Percentiles rank a stretch among this genome's conserved stretches.
Conservation (phyloP, 2,329 filamentous ascomycete species). For the Aspergillus amoenus region DNA sequence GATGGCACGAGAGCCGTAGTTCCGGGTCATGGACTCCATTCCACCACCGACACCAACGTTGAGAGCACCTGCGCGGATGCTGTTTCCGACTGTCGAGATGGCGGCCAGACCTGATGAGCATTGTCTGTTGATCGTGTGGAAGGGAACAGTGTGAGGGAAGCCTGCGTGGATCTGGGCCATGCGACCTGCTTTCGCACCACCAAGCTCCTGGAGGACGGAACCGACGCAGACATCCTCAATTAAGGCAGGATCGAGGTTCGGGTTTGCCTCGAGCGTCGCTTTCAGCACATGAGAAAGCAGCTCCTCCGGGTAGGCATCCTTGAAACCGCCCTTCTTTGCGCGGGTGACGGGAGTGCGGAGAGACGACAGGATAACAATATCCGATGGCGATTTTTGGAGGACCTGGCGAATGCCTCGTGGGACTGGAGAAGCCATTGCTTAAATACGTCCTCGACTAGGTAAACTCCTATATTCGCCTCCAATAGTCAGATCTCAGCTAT, state of each 20-base stretch:
- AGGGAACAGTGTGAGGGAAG: conserved; percentile 67
- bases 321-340: conserved; percentile 77
- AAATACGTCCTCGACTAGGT: not conserved
- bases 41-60: conserved; percentile 77
- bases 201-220: conserved; percentile 86
- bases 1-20: conserved; percentile 83
- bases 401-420: conserved; percentile 71
- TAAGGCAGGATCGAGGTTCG: conserved; percentile 66
- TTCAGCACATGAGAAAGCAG: conserved; percentile 65
- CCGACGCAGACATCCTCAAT: conserved; percentile 84
- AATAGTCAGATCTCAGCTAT: not conserved
- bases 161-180: conserved; percentile 88
- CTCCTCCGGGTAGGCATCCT: conserved; percentile 88
- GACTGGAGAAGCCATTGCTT: conserved; percentile 48
- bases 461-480: not conserved
- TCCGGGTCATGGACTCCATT: conserved; percentile 95
- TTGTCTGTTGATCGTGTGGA: conserved; percentile 87
- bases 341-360: conserved; percentile 84
- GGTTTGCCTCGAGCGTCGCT: conserved; percentile 70
- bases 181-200: conserved; percentile 83
- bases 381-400: conserved; percentile 73
- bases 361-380: conserved; percentile 87
- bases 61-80: conserved; percentile 73
- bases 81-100: conserved; percentile 70
- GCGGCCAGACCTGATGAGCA: conserved; percentile 77